Evolutionary conservation across 108 stramenopile species (phyloP).

Genomic region (Asterionellopsis glacialis): DNA sequence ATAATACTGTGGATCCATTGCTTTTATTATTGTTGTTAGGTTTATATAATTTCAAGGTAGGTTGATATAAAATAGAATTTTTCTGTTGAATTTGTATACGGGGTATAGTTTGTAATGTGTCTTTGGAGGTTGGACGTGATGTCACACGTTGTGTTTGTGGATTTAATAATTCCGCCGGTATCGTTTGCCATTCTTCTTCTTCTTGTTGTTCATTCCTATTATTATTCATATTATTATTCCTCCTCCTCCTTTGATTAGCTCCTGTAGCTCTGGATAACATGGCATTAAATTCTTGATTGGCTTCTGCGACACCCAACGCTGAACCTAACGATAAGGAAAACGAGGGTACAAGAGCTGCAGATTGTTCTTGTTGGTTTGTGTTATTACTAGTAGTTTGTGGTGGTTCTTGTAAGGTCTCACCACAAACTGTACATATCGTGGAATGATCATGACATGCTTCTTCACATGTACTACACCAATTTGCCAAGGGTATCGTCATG

Average conservation of each 20-base stretch:
- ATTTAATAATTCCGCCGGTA: conserved; percentile 31
- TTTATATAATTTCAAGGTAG: conserved; percentile 10
- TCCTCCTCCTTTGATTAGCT: neutral
- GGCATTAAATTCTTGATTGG: neutral
- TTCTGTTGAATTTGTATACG: conserved; percentile 24
- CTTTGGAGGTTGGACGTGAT: conserved; percentile 32
- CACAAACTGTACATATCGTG: conserved; percentile 47
- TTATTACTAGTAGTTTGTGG: neutral
- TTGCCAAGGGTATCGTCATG: conserved; percentile 7
- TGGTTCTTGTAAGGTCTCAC: conserved; percentile 20
- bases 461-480: conserved; percentile 46
- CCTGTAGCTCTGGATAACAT: neutral
- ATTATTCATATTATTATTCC: neutral
- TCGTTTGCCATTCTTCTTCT: conserved; percentile 4
- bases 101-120: conserved; percentile 19
- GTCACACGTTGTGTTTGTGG: conserved; percentile 12
- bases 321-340: neutral
- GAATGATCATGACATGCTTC: conserved; percentile 42
- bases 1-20: neutral
- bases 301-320: neutral
- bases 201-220: neutral
- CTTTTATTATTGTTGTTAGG: neutral
- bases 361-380: neutral
- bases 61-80: conserved; percentile 33
- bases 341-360: neutral